Evolutionary conservation across 352 stramenopile genomes (phyloP).

Genomic region (Pythium grandisporangium): DNA sequence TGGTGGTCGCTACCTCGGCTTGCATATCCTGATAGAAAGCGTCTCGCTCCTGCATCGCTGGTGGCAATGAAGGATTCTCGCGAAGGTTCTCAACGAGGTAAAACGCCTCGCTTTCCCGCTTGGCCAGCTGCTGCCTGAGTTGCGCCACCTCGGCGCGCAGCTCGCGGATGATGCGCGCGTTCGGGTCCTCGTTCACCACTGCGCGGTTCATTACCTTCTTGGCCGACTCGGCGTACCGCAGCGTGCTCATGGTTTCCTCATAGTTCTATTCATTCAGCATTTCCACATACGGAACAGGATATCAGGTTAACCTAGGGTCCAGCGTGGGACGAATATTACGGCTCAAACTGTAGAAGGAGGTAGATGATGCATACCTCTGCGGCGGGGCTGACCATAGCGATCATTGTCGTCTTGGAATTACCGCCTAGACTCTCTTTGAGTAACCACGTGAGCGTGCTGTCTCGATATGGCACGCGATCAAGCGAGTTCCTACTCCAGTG

Average conservation of each 20-base stretch:
- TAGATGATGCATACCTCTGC: conserved; percentile 61
- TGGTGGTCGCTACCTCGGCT: conserved; percentile 6
- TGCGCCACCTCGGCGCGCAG: conserved; percentile 65
- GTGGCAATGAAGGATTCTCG: conserved; percentile 7
- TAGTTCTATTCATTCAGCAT: too few species aligned
- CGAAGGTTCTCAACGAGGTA: conserved; percentile 16
- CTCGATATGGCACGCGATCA: conserved; percentile 79
- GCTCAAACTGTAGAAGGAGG: too few species aligned
- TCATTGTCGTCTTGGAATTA: conserved; percentile 87
- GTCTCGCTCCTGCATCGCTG: conserved; percentile 9
- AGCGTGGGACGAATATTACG: not conserved
- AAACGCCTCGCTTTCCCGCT: conserved; percentile 17
- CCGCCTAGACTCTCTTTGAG: conserved; percentile 79
- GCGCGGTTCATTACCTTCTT: conserved; percentile 80
- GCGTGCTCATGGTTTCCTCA: conserved; percentile 79
- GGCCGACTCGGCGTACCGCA: conserved; percentile 75
- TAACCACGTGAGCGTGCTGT: conserved; percentile 83
- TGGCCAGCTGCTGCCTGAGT: conserved; percentile 29
- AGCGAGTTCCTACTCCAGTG: conserved; percentile 2
- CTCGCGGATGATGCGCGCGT: conserved; percentile 67
- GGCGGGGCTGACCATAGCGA: conserved; percentile 73
- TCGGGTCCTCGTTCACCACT: conserved; percentile 79
- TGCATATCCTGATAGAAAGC: conserved; percentile 15
- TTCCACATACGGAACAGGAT: not conserved
- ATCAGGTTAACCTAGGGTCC: not conserved